A percentile compares a stretch with the other conserved stretches of the same genome.
phyloP scores from a whole-genome alignment of 768 basidiomycete genomes.

The Lepiota brunneoincarnata region DNA sequence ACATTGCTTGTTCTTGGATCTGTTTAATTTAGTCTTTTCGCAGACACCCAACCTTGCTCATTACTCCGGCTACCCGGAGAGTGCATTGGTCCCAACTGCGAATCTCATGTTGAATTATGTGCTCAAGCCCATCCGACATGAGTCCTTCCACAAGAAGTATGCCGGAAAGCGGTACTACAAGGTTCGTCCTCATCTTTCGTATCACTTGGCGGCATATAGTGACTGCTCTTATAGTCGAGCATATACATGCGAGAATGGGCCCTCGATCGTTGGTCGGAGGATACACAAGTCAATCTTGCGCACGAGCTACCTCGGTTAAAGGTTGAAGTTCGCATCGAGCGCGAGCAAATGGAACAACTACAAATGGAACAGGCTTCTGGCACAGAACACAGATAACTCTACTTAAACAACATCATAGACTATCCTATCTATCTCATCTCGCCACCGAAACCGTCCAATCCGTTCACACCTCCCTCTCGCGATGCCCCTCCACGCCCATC shows the following conservation, averaged over 20 bases:
- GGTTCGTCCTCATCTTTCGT: constrained; percentile 36
- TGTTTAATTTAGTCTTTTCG: constrained; percentile 5
- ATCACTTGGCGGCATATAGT: not conserved
- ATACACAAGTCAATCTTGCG: constrained; percentile 52
- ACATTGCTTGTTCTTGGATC: not conserved
- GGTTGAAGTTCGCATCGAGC: constrained; percentile 45
- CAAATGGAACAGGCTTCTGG: constrained; percentile 12
- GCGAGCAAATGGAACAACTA: constrained; percentile 29
- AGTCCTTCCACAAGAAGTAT: constrained; percentile 93
- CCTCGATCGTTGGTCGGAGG: constrained; percentile 67
- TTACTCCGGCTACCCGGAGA: constrained; percentile 91
- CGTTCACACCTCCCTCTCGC: constrained; percentile 5
- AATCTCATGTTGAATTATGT: constrained; percentile 94
- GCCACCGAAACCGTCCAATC: constrained; percentile 5
- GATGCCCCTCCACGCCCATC: constrained; percentile 12
- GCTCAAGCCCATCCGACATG: constrained; percentile 73
- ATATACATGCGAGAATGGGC: constrained; percentile 87
- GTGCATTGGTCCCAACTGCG: constrained; percentile 80
- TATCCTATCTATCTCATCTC: constrained; percentile 13
- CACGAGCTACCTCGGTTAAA: constrained; percentile 61
- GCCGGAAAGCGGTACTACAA: constrained; percentile 87
- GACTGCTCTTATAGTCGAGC: constrained; percentile 54
- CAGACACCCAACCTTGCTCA: constrained; percentile 86
- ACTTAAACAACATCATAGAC: not conserved
- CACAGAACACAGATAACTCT: constrained; percentile 9